Conservation (phyloP, 2,329 filamentous ascomycete species). For the Colletotrichum limetticola region DNA sequence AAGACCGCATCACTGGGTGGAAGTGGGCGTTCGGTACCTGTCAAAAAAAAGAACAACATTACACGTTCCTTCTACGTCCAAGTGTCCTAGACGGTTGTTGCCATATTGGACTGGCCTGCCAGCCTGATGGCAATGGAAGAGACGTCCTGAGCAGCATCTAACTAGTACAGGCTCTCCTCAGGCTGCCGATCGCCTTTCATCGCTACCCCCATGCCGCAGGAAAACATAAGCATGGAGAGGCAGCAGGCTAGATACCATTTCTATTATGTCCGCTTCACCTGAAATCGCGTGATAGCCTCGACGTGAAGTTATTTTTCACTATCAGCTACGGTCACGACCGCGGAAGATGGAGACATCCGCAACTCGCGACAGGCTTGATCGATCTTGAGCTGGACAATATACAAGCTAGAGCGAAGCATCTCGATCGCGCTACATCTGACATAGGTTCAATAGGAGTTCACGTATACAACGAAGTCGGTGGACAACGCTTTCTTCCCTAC, state of each 20-base stretch:
- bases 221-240: background rate
- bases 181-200: background rate
- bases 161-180: background rate
- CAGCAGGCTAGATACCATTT: background rate
- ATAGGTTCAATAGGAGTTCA: background rate
- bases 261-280: background rate
- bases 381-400: conserved; percentile 35
- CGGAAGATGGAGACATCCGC: background rate
- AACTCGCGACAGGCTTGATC: background rate
- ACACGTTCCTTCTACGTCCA: background rate
- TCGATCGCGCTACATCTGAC: background rate
- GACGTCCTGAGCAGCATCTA: background rate
- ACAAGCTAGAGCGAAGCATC: background rate
- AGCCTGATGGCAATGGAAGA: background rate
- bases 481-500: background rate
- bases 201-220: background rate
- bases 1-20: conserved; percentile 42
- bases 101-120: background rate
- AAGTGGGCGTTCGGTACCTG: conserved; percentile 32
- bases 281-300: background rate
- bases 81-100: background rate
- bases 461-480: background rate
- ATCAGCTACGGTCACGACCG: background rate
- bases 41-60: conserved; percentile 15
- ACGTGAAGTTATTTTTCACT: background rate